Conservation (phyloP, 495 filamentous ascomycete species). For the Podospora australis region DNA sequence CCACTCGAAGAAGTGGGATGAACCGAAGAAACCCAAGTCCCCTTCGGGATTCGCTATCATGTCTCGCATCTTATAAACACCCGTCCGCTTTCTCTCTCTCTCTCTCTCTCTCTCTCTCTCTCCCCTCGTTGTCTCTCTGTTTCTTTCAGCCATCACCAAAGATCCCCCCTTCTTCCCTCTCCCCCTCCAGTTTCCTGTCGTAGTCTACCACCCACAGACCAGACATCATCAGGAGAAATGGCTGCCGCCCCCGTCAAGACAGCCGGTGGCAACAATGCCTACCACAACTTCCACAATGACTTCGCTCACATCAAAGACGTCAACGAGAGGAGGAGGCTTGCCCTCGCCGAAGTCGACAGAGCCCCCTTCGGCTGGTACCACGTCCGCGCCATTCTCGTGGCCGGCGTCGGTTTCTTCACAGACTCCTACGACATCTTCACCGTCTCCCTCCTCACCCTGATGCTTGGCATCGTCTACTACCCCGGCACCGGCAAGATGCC, state of each 20-base stretch:
- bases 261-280: slow-evolving; percentile 57
- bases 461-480: slow-evolving; percentile 73
- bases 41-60: too few relatives aligned
- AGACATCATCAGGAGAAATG: slow-evolving; percentile 9
- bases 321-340: slow-evolving; percentile 62
- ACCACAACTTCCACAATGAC: slow-evolving; percentile 62
- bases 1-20: too few relatives aligned
- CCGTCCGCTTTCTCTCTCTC: neutral
- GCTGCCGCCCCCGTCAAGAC: slow-evolving; percentile 33
- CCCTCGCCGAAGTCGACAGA: slow-evolving; percentile 68
- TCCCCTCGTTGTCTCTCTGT: neutral
- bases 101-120: neutral
- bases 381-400: slow-evolving; percentile 62
- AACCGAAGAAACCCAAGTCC: too few relatives aligned
- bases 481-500: slow-evolving; percentile 50
- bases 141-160: neutral
- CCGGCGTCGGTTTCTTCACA: slow-evolving; percentile 73
- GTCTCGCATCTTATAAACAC: neutral
- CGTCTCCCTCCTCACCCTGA: slow-evolving; percentile 57
- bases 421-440: slow-evolving; percentile 72
- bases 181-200: neutral
- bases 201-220: too few relatives aligned
- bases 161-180: neutral
- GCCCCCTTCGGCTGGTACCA: slow-evolving; percentile 75
- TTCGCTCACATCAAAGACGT: slow-evolving; percentile 61